These are phyloP conservation scores for Suillus weaverae DNA, from an alignment of 768 basidiomycete genomes.

Conservation along the genomic window DNA sequence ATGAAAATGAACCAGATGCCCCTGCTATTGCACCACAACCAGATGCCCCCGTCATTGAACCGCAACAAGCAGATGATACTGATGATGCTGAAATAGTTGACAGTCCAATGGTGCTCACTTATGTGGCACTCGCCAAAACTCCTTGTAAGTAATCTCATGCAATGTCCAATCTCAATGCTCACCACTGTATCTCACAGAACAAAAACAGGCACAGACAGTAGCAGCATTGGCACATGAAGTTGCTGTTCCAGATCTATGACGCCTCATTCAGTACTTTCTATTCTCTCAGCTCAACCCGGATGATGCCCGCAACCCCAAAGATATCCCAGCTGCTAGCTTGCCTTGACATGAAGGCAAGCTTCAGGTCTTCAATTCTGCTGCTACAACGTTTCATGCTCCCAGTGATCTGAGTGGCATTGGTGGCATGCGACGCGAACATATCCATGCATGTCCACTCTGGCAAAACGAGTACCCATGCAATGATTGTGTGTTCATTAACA, in stretches of 20 bases:
- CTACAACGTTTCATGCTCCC: neutral
- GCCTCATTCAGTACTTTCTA: neutral
- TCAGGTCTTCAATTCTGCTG: neutral
- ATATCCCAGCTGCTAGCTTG: neutral
- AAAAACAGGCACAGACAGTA: neutral
- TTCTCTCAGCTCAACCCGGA: neutral
- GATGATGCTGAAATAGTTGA: neutral
- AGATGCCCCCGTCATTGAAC: neutral
- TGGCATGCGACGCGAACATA: conserved; percentile 21
- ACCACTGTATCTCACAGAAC: neutral
- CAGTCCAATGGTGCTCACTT: neutral
- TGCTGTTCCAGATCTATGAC: neutral
- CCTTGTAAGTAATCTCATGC: neutral
- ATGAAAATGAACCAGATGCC: neutral
- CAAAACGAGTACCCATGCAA: neutral
- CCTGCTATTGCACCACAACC: neutral
- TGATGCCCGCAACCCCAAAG: neutral
- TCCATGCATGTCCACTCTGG: conserved; percentile 22
- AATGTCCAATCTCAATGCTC: neutral
- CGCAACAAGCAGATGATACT: neutral
- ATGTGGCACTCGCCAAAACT: neutral
- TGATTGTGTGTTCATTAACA: conserved; percentile 11
- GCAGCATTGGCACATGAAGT: neutral
- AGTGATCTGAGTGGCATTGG: neutral
- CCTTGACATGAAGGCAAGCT: neutral